Conservation (phyloP, 208 protist genomes). For the Acanthamoeba divionensis region DNA sequence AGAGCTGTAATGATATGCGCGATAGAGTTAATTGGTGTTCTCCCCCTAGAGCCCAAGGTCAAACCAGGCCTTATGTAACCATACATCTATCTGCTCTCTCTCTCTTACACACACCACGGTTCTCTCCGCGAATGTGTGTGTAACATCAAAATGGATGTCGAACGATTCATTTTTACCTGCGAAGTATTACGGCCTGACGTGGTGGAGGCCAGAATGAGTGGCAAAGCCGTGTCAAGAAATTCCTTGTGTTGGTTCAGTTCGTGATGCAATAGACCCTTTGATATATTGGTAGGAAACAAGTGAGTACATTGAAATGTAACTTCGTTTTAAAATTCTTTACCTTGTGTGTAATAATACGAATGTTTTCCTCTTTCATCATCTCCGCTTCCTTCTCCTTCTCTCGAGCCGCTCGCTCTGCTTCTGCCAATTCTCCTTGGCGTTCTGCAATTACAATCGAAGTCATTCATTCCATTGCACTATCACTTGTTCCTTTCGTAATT, state of each 20-base stretch:
- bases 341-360: not conserved
- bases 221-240: slow-evolving; percentile 32
- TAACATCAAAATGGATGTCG: not conserved
- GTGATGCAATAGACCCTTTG: slow-evolving; percentile 32
- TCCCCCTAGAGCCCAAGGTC: not conserved
- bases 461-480: not conserved
- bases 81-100: not conserved
- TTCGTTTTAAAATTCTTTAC: not conserved
- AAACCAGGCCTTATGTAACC: not conserved
- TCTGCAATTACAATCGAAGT: not conserved
- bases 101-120: no score
- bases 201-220: not conserved
- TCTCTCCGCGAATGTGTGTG: no score
- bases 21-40: not conserved
- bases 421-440: not conserved
- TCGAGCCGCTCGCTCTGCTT: not conserved
- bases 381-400: not conserved
- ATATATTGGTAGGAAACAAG: no score
- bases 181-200: not conserved
- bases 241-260: slow-evolving; percentile 5
- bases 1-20: not conserved
- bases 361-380: not conserved
- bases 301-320: not conserved
- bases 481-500: not conserved
- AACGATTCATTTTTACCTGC: not conserved